A percentile compares a stretch with the other conserved stretches of the same genome.
Evolutionary conservation across 2,329 filamentous ascomycete species (phyloP).

Genomic region (Talaromyces sp.): DNA sequence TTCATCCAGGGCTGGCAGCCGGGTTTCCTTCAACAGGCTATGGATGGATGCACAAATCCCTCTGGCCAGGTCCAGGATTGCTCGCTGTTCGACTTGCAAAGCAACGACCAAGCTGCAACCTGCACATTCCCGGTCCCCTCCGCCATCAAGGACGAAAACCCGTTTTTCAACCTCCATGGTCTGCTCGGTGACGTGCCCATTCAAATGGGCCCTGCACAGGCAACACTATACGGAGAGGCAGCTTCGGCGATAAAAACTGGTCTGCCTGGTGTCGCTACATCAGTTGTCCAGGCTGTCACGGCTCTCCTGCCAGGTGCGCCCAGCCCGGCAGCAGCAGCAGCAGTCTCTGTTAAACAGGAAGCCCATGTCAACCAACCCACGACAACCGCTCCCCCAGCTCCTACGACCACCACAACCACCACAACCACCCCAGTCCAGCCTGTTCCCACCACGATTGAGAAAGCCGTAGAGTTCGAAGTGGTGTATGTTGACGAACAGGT

Average conservation of each 20-base stretch:
- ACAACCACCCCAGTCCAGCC: conserved; percentile 19
- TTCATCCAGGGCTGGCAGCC: conserved; percentile 75
- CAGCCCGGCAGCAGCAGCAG: background rate
- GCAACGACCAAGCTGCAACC: conserved; percentile 46
- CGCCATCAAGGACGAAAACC: conserved; percentile 55
- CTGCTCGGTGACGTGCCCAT: conserved; percentile 63
- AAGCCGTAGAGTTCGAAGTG: conserved; percentile 21
- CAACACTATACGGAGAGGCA: conserved; percentile 14
- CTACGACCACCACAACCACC: background rate
- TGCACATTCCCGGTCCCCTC: conserved; percentile 61
- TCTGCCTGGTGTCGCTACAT: background rate
- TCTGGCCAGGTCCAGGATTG: conserved; percentile 70
- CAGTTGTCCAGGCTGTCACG: background rate
- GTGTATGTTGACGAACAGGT: conserved; percentile 27
- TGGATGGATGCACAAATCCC: conserved; percentile 67
- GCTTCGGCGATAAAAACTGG: background rate
- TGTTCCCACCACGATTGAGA: conserved; percentile 15
- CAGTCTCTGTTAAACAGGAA: background rate
- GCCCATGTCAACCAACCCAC: background rate
- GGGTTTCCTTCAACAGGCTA: conserved; percentile 64
- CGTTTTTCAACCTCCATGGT: conserved; percentile 48
- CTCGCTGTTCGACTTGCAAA: conserved; percentile 66
- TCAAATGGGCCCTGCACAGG: conserved; percentile 39
- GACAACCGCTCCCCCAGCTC: background rate
- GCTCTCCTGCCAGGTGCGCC: background rate